A percentile compares a stretch with the other conserved stretches of the same genome.
Evolutionary conservation across 495 filamentous ascomycete species (phyloP).

Genomic region (Talaromyces liani): DNA sequence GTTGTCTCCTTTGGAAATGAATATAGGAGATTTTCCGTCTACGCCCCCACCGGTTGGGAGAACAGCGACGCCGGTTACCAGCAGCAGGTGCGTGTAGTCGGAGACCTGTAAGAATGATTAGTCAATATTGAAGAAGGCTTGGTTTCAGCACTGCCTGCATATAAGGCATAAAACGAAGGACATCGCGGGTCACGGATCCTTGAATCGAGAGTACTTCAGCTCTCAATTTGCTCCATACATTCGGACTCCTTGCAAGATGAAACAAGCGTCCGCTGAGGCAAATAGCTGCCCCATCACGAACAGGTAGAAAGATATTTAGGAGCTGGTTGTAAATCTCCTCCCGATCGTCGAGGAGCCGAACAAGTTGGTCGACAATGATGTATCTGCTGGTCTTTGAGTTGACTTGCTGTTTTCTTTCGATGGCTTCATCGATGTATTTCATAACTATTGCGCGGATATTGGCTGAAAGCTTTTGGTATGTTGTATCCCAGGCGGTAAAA

Average conservation of each 20-base stretch:
- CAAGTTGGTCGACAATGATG: slow-evolving; percentile 1
- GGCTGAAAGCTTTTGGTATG: slow-evolving; percentile 27
- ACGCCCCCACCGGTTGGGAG: slow-evolving; percentile 37
- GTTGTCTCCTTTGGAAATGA: slow-evolving; percentile 27
- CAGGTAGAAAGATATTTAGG: slow-evolving; percentile 46
- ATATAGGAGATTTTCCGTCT: slow-evolving; percentile 28
- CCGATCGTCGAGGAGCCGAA: background rate
- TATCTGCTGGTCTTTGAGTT: background rate
- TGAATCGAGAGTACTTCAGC: slow-evolving; percentile 22
- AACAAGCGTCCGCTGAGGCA: slow-evolving; percentile 47
- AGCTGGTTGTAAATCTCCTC: slow-evolving; percentile 42
- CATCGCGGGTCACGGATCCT: slow-evolving; percentile 32
- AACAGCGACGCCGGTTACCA: slow-evolving; percentile 36
- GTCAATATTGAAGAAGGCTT: no score
- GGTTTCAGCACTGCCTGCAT: slow-evolving; percentile 32
- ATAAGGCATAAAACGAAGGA: slow-evolving; percentile 42
- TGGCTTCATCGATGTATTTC: slow-evolving; percentile 23
- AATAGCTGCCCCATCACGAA: slow-evolving; percentile 52
- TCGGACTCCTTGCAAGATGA: slow-evolving; percentile 40
- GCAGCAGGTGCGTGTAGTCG: slow-evolving; percentile 45
- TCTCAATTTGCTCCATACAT: slow-evolving; percentile 38
- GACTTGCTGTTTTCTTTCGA: background rate
- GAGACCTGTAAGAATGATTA: slow-evolving; percentile 24
- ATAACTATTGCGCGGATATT: slow-evolving; percentile 18
- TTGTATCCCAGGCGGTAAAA: slow-evolving; percentile 21